Evolutionary conservation across 768 basidiomycete species (phyloP).

Genomic region (Lactarius sanguifluus): DNA sequence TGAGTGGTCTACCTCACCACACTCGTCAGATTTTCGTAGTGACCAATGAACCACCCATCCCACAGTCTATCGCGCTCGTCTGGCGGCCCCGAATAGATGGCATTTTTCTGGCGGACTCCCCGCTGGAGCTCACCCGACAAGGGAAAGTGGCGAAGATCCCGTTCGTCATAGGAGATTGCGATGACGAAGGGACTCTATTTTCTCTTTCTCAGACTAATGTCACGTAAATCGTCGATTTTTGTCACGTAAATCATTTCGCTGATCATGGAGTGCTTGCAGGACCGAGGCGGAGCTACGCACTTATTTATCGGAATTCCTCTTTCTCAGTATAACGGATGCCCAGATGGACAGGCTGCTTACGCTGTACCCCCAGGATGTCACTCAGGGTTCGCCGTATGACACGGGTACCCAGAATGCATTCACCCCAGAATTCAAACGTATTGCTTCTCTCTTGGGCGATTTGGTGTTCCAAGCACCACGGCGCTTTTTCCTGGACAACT

Average conservation of each 20-base stretch:
- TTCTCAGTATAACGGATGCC: slow-evolving; percentile 9
- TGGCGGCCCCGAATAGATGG: slow-evolving; percentile 45
- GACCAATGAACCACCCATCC: background rate
- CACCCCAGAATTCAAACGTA: slow-evolving; percentile 43
- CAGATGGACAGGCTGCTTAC: slow-evolving; percentile 21
- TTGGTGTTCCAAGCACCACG: slow-evolving; percentile 38
- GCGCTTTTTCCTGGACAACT: slow-evolving; percentile 39
- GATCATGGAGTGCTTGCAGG: slow-evolving; percentile 7
- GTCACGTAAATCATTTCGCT: background rate
- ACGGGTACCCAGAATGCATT: slow-evolving; percentile 29
- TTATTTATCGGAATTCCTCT: slow-evolving; percentile 19
- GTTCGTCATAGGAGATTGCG: slow-evolving; percentile 34
- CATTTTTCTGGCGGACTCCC: slow-evolving; percentile 38
- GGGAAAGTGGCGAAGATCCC: slow-evolving; percentile 38
- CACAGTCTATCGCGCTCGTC: slow-evolving; percentile 33
- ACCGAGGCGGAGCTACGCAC: slow-evolving; percentile 24
- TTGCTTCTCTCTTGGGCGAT: slow-evolving; percentile 43
- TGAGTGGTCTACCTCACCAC: slow-evolving; percentile 5
- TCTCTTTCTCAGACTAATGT: slow-evolving; percentile 31
- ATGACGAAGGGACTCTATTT: slow-evolving; percentile 33
- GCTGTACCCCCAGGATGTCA: slow-evolving; percentile 24
- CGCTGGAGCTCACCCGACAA: slow-evolving; percentile 35
- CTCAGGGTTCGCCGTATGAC: slow-evolving; percentile 35
- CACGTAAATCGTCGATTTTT: slow-evolving; percentile 28
- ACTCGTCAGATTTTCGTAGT: background rate